Conservation (phyloP, 306 rosid genomes). For the Prunus kanzakura region DNA sequence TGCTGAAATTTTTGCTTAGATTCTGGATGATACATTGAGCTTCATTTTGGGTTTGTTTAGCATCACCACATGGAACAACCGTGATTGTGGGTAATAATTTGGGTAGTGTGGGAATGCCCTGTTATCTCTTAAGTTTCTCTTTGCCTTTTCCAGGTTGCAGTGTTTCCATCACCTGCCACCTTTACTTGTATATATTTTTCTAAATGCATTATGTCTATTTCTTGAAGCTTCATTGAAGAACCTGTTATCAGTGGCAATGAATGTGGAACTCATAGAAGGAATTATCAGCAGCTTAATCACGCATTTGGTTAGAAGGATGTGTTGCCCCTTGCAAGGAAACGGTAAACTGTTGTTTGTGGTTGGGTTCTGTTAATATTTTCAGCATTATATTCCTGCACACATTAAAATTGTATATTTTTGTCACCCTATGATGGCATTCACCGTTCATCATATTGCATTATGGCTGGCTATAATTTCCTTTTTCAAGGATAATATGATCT, state of each 20-base stretch:
- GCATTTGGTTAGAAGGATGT: slow-evolving; percentile 64
- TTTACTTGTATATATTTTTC: neutral
- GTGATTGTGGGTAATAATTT: neutral
- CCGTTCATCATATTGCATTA: neutral
- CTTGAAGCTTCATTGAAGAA: slow-evolving; percentile 68
- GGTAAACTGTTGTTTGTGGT: slow-evolving; percentile 41
- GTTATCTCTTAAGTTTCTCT: neutral
- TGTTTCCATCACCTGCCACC: neutral
- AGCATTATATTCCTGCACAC: neutral
- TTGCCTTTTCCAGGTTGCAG: neutral
- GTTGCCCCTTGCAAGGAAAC: slow-evolving; percentile 45
- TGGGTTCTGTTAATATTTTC: neutral
- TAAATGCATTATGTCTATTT: slow-evolving; percentile 11
- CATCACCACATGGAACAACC: neutral
- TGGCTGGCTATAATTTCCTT: slow-evolving; percentile 14
- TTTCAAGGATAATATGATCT: neutral
- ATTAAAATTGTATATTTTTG: neutral
- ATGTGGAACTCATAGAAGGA: slow-evolving; percentile 65
- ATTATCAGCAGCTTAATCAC: slow-evolving; percentile 57
- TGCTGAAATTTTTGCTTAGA: neutral
- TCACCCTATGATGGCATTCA: neutral
- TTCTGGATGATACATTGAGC: neutral
- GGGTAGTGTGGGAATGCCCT: neutral
- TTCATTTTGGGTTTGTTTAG: neutral
- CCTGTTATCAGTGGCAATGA: slow-evolving; percentile 44